These are phyloP conservation scores for Phaeotremella fagi DNA, from an alignment of 768 basidiomycete genomes.

Conservation along the genomic window DNA sequence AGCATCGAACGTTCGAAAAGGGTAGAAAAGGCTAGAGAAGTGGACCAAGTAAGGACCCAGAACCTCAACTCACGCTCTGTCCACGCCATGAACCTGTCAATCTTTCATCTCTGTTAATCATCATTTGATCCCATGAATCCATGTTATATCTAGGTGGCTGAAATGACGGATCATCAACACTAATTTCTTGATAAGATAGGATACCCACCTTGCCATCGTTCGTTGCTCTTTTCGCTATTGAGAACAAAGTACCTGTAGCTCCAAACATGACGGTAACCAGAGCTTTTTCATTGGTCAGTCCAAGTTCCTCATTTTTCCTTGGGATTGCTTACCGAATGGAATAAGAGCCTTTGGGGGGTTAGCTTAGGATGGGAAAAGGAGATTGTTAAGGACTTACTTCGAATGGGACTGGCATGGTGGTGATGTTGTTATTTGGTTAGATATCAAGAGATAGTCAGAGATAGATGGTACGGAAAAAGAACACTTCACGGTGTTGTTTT, in stretches of 20 bases:
- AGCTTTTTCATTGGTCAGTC: slow-evolving; percentile 52
- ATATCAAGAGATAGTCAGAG: too few species aligned
- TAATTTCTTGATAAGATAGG: slow-evolving; percentile 3
- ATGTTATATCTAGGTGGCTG: slow-evolving; percentile 79
- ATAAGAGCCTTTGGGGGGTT: slow-evolving; percentile 66
- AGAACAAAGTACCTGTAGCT: slow-evolving; percentile 80
- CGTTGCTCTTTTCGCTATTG: slow-evolving; percentile 68
- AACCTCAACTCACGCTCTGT: slow-evolving; percentile 63
- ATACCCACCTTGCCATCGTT: slow-evolving; percentile 80
- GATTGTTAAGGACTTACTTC: slow-evolving; percentile 46
- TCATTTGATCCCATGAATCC: slow-evolving; percentile 89
- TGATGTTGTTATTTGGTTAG: too few species aligned
- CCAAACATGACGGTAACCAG: slow-evolving; percentile 84
- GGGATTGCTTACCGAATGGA: slow-evolving; percentile 66
- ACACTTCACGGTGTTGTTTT: too few species aligned
- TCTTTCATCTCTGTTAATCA: slow-evolving; percentile 86
- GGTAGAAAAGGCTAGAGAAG: neutral
- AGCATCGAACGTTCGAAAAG: neutral
- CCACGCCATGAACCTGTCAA: slow-evolving; percentile 82
- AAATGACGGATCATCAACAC: neutral
- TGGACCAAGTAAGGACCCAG: neutral
- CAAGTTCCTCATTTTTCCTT: slow-evolving; percentile 5
- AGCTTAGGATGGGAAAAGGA: neutral
- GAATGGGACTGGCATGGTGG: slow-evolving; percentile 97
- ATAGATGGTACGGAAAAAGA: too few species aligned